Evolutionary conservation across 352 stramenopile species (phyloP).

Genomic region (Saprolegnia parasitica): DNA sequence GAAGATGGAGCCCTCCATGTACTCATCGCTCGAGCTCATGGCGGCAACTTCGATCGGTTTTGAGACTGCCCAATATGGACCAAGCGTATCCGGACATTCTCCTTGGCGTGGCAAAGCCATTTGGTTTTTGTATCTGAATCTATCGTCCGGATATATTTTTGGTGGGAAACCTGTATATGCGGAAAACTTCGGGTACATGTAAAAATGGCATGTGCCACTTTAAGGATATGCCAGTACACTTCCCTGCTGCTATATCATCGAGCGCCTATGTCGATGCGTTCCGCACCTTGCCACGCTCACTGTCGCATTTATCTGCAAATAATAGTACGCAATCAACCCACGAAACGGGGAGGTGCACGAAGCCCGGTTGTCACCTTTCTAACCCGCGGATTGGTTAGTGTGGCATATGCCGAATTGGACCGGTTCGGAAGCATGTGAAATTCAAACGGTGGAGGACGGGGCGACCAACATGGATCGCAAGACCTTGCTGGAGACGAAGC

Average conservation of each 20-base stretch:
- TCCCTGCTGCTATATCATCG: background rate
- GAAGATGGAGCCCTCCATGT: conserved; percentile 83
- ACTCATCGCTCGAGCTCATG: conserved; percentile 41
- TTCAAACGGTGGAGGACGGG: conserved; percentile 6
- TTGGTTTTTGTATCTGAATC: no score
- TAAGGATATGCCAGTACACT: background rate
- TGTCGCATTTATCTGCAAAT: background rate
- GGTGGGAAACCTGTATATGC: conserved; percentile 13
- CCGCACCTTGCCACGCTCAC: background rate
- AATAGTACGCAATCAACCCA: background rate
- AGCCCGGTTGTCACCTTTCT: no score
- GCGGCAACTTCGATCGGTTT: background rate
- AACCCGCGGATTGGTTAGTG: background rate
- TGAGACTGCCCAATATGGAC: background rate
- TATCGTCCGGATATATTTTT: background rate
- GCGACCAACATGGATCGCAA: background rate
- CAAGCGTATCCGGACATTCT: background rate
- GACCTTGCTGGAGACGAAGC: background rate
- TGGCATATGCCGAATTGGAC: conserved; percentile 4
- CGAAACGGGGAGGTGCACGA: background rate
- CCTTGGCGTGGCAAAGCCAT: no score
- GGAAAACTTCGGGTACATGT: background rate
- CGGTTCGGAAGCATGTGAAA: background rate
- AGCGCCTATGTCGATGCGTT: background rate
- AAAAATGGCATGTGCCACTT: background rate